phyloP scores from a whole-genome alignment of 495 filamentous ascomycete species.

The Wilcoxina mikolae region DNA sequence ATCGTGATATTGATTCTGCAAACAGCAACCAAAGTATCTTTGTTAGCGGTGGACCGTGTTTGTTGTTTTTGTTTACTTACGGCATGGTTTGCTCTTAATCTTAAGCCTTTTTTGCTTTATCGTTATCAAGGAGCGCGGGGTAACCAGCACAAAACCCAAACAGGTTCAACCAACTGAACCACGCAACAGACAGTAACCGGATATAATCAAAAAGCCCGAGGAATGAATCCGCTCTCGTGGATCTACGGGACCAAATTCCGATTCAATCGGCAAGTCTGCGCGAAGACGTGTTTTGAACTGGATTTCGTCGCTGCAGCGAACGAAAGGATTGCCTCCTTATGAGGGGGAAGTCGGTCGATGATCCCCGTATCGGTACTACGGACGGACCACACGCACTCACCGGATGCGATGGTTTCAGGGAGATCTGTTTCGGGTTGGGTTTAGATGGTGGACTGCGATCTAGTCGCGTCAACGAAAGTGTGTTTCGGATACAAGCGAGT shows the following conservation, averaged over 20 bases:
- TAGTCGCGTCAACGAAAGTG: neutral
- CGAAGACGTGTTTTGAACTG: neutral
- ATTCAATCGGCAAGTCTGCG: neutral
- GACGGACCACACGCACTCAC: neutral
- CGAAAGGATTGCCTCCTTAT: neutral
- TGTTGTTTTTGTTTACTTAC: slow-evolving; percentile 22
- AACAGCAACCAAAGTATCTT: neutral
- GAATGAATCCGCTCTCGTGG: neutral
- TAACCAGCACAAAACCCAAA: neutral
- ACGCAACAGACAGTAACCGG: neutral
- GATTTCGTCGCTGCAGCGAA: neutral
- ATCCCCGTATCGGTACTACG: neutral
- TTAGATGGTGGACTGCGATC: neutral
- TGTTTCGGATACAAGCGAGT: neutral
- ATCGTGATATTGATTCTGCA: slow-evolving; percentile 28
- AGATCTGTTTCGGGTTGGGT: neutral
- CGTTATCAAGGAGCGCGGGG: neutral
- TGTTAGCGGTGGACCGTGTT: neutral
- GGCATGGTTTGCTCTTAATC: slow-evolving; percentile 14
- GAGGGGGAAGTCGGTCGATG: neutral
- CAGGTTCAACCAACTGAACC: neutral
- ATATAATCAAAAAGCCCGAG: no score
- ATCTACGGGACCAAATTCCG: neutral
- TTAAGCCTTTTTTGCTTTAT: slow-evolving; percentile 9
- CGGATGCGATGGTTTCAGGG: neutral